Base-by-base conservation (phyloP, 2,329 filamentous ascomycete genomes). In the Ophiostoma piceae region DNA sequence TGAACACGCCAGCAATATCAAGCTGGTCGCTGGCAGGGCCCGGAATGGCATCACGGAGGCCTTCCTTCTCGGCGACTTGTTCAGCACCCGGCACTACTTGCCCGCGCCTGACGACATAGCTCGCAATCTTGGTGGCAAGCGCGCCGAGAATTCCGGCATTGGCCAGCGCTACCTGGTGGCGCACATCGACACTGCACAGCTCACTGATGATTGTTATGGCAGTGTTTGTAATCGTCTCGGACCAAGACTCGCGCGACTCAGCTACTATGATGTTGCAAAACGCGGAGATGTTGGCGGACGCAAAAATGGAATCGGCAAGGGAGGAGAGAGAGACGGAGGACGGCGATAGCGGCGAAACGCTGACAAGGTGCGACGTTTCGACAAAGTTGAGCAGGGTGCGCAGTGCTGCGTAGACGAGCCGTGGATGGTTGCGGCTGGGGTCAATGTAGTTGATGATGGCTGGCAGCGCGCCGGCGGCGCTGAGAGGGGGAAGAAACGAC, bases 111-210 rank as follows among this genome's bases (percentile, higher is more conserved):
- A 91, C 87, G 60, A 90, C 86, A 75, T 91, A 90, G 70, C 84
- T 88, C 68, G 87, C 92, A 71, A 98, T 80, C 74, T 89, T 89
- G 5, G 87, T 84, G 35, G 92, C 90, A 37, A 98, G 83, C 14
- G 90, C 86, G 79, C 97, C 92, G 43, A 98, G 82, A 35, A 96
- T 84, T 6, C 92, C 91, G 12, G 83, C 84, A 51, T 89, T 88
- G 12, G 91, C 86, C 69, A 98, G 80, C n/a, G 85, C 81, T 72
- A 87, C 85, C 78, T 91, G 92, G 72, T 95, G 88, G 12, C 80
- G 80, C 71, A 93, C 88, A 72, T 90, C 87, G 22, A 39, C 12
- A 16, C 82, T 84, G 76, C 92, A 95, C n/a, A 88, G 78, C 43
- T 78, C 80, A 71, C 79, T 82, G 75, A 90, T 83, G 66, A 90